Evolutionary conservation across 768 basidiomycete genomes (phyloP).

Genomic region (Kondoa malvinella): DNA sequence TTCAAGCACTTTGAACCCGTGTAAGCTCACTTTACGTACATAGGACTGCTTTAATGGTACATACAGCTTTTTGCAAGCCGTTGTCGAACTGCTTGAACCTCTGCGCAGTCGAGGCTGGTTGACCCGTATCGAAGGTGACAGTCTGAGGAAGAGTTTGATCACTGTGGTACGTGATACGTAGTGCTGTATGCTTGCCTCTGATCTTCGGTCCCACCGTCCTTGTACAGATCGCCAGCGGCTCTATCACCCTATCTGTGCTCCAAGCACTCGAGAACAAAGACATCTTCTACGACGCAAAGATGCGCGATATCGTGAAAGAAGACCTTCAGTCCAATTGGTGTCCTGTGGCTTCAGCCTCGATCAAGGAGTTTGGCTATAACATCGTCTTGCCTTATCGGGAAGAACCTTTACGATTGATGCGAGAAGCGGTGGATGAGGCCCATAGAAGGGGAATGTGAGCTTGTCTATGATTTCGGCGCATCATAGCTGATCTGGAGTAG

Average conservation of each 20-base stretch:
- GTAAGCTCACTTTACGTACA: neutral
- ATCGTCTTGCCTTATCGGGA: neutral
- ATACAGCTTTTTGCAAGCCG: neutral
- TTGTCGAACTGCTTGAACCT: neutral
- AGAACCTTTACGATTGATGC: neutral
- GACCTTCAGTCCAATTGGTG: neutral
- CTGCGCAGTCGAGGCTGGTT: neutral
- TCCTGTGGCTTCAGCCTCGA: neutral
- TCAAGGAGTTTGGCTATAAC: neutral
- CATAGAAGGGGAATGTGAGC: neutral
- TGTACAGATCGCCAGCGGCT: neutral
- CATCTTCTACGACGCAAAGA: neutral
- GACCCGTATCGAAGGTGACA: neutral
- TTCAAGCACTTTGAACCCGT: neutral
- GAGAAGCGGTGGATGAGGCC: neutral
- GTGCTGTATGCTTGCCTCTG: too few species aligned
- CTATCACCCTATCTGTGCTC: neutral
- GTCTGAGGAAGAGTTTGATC: neutral
- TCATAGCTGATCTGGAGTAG: neutral
- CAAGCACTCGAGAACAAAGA: neutral
- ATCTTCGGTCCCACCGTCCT: too few species aligned
- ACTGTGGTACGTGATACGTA: neutral
- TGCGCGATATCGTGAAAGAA: neutral
- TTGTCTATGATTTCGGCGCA: neutral
- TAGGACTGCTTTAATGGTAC: neutral